Conservation (phyloP, 805 yeast species). For the Metschnikowia colocasiae region DNA sequence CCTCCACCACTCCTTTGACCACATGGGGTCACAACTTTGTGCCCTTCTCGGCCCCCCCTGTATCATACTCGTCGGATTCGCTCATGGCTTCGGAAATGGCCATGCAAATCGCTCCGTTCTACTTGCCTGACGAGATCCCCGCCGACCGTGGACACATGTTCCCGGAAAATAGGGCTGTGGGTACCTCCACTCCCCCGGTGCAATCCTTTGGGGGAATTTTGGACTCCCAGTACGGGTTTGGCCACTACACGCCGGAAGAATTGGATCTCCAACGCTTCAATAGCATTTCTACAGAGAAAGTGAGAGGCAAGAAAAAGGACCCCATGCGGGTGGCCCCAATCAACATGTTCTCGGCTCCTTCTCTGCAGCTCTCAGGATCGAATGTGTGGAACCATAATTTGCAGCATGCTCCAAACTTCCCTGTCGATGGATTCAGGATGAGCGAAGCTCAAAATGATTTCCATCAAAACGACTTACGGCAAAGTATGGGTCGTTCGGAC, state of each 20-base stretch:
- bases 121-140: slow-evolving; percentile 22
- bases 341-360: slow-evolving; percentile 5
- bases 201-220: slow-evolving; percentile 22
- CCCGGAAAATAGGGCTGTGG: not conserved
- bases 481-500: not conserved
- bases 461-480: not conserved
- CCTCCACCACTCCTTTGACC: slow-evolving; percentile 26
- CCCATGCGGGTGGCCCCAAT: not conserved
- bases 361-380: slow-evolving; percentile 6
- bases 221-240: slow-evolving; percentile 16
- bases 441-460: not conserved
- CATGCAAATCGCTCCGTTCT: slow-evolving; percentile 24
- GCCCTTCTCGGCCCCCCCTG: slow-evolving; percentile 39
- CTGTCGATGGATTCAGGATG: not conserved
- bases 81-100: slow-evolving; percentile 15
- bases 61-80: slow-evolving; percentile 22
- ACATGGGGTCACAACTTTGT: slow-evolving; percentile 34
- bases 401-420: slow-evolving; percentile 1
- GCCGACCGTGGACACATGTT: slow-evolving; percentile 4
- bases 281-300: not conserved
- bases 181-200: slow-evolving; percentile 16
- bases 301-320: slow-evolving; percentile 1
- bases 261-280: not conserved
- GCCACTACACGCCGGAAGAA: slow-evolving; percentile 4
- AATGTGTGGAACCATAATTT: slow-evolving; percentile 20